These are phyloP conservation scores for Colletotrichum sp. DNA, from an alignment of 2,329 filamentous ascomycete species.

Conservation along the genomic window DNA sequence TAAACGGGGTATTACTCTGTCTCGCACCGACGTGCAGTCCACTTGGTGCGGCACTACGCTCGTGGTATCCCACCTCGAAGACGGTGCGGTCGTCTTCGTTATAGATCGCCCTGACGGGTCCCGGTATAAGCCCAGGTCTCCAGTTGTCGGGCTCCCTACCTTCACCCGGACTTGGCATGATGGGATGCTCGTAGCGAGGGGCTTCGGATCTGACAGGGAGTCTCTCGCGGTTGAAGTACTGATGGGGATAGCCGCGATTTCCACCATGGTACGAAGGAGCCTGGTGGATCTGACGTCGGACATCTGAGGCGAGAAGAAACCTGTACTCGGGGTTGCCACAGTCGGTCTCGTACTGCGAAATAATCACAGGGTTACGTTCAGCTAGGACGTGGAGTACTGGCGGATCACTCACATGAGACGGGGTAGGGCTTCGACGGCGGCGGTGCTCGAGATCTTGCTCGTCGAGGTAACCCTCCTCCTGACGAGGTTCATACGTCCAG, in stretches of 20 bases:
- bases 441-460: not conserved
- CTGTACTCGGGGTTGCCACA: not conserved
- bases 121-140: not conserved
- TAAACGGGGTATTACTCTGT: not conserved
- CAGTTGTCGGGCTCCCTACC: not conserved
- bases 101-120: not conserved
- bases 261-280: not conserved
- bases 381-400: not conserved
- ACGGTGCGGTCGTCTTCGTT: not conserved
- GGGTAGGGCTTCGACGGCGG: not conserved
- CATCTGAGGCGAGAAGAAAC: not conserved
- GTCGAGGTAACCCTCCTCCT: not conserved
- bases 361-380: not conserved
- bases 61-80: not conserved
- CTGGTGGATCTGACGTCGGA: not conserved
- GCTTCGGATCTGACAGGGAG: not conserved
- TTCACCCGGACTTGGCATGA: not conserved
- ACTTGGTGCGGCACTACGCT: not conserved
- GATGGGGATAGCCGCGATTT: not conserved
- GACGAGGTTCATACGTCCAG: not conserved
- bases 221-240: not conserved
- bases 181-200: not conserved
- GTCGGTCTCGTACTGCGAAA: not conserved
- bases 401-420: not conserved
- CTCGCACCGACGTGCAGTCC: not conserved